Evolutionary conservation across 495 filamentous ascomycete species (phyloP), one percentile per base, ranked within the genome.

Genomic region (Podospora appendiculata): DNA sequence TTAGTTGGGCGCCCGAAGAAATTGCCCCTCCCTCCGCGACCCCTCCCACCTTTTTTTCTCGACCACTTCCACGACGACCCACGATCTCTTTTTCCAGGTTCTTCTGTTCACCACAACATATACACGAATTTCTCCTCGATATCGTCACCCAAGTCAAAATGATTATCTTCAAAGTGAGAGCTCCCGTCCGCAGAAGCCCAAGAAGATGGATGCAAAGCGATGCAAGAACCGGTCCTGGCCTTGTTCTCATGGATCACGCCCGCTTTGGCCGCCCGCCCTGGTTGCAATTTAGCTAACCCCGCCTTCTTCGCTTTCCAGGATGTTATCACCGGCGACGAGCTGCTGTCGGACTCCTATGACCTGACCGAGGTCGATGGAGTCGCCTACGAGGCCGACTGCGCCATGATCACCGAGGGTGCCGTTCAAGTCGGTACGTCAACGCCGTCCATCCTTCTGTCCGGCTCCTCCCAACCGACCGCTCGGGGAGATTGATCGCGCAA

Each of bases 141-240:
- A 41, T 45, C 52, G 38, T 45, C 50, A 52, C 58, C 51, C 60
- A 70, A 65, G 60, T 59, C 79, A 87, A 78, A 61, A 95, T 95
- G 90, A 84, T 95, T 68, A 94, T 95, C 69, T 95, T 76, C 84
- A 87, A 83, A 78, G 90, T 93, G 82, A 79, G 89, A 88, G 62
- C 52, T 79, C 72, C 10, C 19, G 4, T 4, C n/a, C n/a, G n/a
- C n/a, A n/a, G n/a, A n/a, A n/a, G n/a, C n/a, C n/a, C n/a, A n/a
- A n/a, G n/a, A n/a, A n/a, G n/a, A n/a, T n/a, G n/a, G 25, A 25
- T 25, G 25, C 25, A 25, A n/a, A n/a, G 25, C 25, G 25, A 25
- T 25, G 2, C 25, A 2, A 25, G 5, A 25, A 25, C 5, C 5
- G 25, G 2, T 25, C 25, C 25, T 25, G 25, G 25, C 25, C n/a